These are phyloP conservation scores for Coprinopsis cinerea DNA, from an alignment of 768 basidiomycete genomes.

Conservation along the genomic window DNA sequence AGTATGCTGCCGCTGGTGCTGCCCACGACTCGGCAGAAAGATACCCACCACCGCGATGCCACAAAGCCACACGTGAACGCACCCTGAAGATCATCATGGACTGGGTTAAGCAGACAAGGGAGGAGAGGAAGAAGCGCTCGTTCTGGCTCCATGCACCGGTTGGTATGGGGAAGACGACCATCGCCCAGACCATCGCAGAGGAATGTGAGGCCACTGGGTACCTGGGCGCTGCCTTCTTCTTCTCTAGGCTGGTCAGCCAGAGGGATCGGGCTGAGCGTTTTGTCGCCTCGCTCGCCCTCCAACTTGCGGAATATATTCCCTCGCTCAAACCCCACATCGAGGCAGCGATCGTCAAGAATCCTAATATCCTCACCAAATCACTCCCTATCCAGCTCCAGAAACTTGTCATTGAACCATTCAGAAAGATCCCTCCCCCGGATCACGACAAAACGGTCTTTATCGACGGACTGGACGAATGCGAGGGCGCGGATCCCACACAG, in stretches of 20 bases:
- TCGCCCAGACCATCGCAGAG: slow-evolving; percentile 5
- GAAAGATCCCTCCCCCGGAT: not conserved
- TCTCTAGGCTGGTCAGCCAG: not conserved
- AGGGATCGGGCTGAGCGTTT: not conserved
- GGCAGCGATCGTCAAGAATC: not conserved
- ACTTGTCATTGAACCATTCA: slow-evolving; percentile 4
- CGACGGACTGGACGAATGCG: slow-evolving; percentile 13
- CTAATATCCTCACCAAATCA: not conserved
- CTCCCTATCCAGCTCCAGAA: slow-evolving; percentile 4
- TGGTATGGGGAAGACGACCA: slow-evolving; percentile 8
- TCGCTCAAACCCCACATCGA: not conserved
- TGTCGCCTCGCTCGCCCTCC: slow-evolving; percentile 1
- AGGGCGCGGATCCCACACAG: not conserved
- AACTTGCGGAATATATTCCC: not conserved
- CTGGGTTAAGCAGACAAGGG: not conserved
- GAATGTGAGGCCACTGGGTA: not conserved
- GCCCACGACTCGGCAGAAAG: not conserved
- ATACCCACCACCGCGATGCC: not conserved
- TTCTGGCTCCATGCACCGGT: not conserved
- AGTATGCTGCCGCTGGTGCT: not conserved
- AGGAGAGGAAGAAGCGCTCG: not conserved
- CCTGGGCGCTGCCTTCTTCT: slow-evolving; percentile 7
- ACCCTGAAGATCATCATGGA: not conserved
- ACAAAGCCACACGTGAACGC: not conserved
- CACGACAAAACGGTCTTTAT: not conserved